Evolutionary conservation across 345 rosid genomes (phyloP).

Genomic region (Schrenkiella parvula): DNA sequence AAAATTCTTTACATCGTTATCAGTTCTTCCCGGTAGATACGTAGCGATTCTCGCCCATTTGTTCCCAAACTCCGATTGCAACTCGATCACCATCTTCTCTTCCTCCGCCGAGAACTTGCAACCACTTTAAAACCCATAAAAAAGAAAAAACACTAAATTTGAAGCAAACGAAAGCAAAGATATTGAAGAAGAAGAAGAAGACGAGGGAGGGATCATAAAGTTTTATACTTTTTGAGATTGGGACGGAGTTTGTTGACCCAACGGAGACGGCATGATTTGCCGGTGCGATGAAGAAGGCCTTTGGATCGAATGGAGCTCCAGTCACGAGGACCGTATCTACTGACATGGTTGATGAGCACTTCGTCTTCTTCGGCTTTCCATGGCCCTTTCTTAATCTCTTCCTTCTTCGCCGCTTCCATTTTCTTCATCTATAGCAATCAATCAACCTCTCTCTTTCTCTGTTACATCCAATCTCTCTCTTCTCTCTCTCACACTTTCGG

Average conservation of each 20-base stretch:
- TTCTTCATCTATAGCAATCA: not conserved
- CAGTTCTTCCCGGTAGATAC: conserved; percentile 74
- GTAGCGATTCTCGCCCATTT: conserved; percentile 98
- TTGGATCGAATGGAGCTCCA: conserved; percentile 99
- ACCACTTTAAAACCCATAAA: conserved; percentile 43
- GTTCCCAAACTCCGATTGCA: conserved; percentile 80
- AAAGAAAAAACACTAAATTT: not conserved
- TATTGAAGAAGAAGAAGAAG: not conserved
- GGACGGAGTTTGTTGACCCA: conserved; percentile 98
- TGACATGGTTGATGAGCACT: conserved; percentile 67
- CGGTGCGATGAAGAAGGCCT: conserved; percentile 79
- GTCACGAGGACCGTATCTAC: conserved; percentile 75
- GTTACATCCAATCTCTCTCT: not conserved
- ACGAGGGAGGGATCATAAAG: not conserved
- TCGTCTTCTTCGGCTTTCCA: conserved; percentile 95
- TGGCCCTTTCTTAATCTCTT: conserved; percentile 76
- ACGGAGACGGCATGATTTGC: conserved; percentile 96
- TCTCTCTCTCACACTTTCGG: too few relatives aligned
- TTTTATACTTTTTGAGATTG: conserved; percentile 64
- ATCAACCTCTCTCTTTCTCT: too few relatives aligned
- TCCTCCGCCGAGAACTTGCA: conserved; percentile 90
- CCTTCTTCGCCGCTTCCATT: conserved; percentile 44
- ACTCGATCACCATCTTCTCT: conserved; percentile 83
- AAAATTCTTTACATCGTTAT: conserved; percentile 92
- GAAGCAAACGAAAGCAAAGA: not conserved